Conservation (phyloP, 176 grass and related monocot species). For the Oryza meyeriana region DNA sequence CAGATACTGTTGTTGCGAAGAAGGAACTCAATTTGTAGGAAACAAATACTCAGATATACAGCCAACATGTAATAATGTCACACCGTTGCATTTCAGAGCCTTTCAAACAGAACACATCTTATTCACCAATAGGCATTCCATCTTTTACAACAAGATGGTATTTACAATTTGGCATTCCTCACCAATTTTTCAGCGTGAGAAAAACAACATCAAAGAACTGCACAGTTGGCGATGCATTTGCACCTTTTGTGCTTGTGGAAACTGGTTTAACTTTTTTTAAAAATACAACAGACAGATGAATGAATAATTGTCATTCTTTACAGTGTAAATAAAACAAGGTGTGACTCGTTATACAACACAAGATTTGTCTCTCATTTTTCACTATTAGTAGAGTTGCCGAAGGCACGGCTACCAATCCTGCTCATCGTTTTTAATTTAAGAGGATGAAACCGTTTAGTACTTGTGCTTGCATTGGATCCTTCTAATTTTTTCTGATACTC, state of each 20-base stretch:
- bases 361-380: conserved; percentile 14
- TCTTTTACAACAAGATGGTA: neutral
- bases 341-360: neutral
- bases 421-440: conserved; percentile 49
- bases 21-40: neutral
- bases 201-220: neutral
- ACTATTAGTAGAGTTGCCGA: conserved; percentile 35
- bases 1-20: too few species aligned
- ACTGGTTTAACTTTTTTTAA: neutral
- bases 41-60: neutral
- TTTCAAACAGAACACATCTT: neutral
- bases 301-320: conserved; percentile 3
- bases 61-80: neutral
- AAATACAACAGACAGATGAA: neutral
- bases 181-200: neutral
- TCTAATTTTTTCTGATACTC: conserved; percentile 55
- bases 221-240: neutral
- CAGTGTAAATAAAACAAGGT: conserved; percentile 13
- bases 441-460: conserved; percentile 41
- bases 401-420: conserved; percentile 42
- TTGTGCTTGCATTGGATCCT: conserved; percentile 38
- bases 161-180: neutral
- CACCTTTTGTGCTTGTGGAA: neutral
- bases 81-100: conserved; percentile 11
- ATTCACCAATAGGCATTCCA: neutral